Conservation (phyloP, 305 asterid species). For the Lippia alba region DNA sequence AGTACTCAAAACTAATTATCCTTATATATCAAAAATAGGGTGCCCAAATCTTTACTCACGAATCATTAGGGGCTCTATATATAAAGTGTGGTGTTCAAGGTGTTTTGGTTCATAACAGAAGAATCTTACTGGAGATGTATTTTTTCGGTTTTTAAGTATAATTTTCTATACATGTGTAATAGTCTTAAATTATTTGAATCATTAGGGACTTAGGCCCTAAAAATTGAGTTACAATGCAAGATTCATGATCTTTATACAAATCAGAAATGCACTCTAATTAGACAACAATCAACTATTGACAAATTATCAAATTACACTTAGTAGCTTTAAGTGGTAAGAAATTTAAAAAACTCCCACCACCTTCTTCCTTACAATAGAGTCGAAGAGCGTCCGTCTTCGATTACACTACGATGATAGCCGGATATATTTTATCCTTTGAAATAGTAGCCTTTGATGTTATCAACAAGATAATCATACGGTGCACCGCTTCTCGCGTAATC, state of each 20-base stretch:
- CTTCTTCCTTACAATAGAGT: constrained; percentile 24
- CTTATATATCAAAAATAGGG: too few species aligned
- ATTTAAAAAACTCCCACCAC: constrained; percentile 25
- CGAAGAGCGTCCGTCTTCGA: background rate
- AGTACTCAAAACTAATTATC: too few species aligned
- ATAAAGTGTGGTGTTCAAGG: too few species aligned
- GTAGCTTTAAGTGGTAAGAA: background rate
- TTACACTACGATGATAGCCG: constrained; percentile 9
- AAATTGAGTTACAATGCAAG: background rate
- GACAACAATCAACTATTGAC: constrained; percentile 50
- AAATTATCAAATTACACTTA: constrained; percentile 10
- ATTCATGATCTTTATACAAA: background rate
- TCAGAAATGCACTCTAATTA: constrained; percentile 40
- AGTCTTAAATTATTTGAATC: too few species aligned
- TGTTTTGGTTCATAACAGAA: too few species aligned
- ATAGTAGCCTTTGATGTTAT: constrained; percentile 50
- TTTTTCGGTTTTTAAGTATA: too few species aligned
- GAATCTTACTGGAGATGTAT: too few species aligned
- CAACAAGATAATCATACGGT: constrained; percentile 51
- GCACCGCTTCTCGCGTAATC: constrained; percentile 38
- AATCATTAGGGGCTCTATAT: too few species aligned
- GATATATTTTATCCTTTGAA: constrained; percentile 38
- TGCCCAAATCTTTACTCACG: too few species aligned
- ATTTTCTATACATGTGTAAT: too few species aligned
- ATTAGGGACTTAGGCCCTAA: background rate